A percentile compares a stretch with the other conserved stretches of the same genome.
These are phyloP conservation scores for Clohesyomyces aquaticus DNA, from an alignment of 495 filamentous ascomycete genomes.

Conservation along the genomic window DNA sequence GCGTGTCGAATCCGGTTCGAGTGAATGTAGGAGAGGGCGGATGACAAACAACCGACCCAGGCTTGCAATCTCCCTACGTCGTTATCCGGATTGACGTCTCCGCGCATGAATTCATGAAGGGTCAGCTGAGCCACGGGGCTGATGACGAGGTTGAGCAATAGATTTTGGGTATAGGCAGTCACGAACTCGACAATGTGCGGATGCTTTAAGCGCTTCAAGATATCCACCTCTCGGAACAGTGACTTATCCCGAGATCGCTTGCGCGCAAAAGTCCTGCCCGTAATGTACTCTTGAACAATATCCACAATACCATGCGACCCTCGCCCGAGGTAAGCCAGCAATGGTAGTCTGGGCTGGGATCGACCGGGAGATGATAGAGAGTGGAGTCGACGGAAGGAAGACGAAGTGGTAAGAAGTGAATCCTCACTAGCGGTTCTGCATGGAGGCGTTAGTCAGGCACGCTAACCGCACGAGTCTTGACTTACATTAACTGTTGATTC, in stretches of 20 bases:
- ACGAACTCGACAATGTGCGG: conserved; percentile 31
- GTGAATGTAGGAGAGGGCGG: conserved; percentile 33
- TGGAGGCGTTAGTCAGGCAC: too few relatives aligned
- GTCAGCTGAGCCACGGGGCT: conserved; percentile 30
- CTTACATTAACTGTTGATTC: neutral
- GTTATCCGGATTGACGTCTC: neutral
- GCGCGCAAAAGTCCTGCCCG: conserved; percentile 23
- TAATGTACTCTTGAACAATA: conserved; percentile 17
- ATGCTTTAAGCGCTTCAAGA: conserved; percentile 25
- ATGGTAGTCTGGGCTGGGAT: neutral
- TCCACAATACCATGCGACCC: conserved; percentile 33
- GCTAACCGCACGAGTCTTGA: too few relatives aligned
- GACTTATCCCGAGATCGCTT: conserved; percentile 16
- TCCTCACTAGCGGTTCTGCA: too few relatives aligned
- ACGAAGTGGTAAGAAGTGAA: too few relatives aligned
- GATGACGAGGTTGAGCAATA: conserved; percentile 25
- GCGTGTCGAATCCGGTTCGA: conserved; percentile 28
- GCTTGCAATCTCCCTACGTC: conserved; percentile 3
- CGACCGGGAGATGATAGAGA: neutral
- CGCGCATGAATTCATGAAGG: conserved; percentile 17
- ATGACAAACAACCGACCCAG: conserved; percentile 34
- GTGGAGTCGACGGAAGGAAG: neutral
- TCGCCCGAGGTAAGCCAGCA: conserved; percentile 23
- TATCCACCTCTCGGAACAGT: conserved; percentile 20
- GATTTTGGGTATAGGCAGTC: conserved; percentile 23